These are phyloP conservation scores for Mycena alexandri DNA, from an alignment of 768 basidiomycete genomes.

Conservation along the genomic window DNA sequence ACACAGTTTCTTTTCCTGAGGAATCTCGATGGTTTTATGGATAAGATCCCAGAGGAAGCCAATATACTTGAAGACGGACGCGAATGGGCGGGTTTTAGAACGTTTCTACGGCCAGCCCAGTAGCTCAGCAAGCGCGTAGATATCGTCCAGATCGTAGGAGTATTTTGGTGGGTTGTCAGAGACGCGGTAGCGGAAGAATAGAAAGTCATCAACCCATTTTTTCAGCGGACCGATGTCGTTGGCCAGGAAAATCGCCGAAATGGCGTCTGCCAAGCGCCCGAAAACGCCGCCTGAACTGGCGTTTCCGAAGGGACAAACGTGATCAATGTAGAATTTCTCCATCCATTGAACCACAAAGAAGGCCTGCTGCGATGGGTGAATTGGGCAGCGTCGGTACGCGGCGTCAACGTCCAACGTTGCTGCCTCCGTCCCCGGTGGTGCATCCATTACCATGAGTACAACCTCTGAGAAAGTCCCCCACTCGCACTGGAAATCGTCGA, in stretches of 20 bases:
- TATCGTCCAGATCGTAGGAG: conserved; percentile 39
- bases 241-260: conserved; percentile 32
- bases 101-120: conserved; percentile 54
- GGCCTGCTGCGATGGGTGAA: conserved; percentile 43
- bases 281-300: conserved; percentile 46
- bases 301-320: conserved; percentile 44
- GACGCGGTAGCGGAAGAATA: conserved; percentile 44
- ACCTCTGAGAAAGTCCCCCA: conserved; percentile 50
- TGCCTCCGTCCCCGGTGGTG: conserved; percentile 50
- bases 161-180: conserved; percentile 27
- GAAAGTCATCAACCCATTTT: conserved; percentile 55
- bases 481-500: conserved; percentile 41
- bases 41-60: conserved; percentile 53
- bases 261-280: conserved; percentile 47
- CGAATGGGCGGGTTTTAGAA: conserved; percentile 45
- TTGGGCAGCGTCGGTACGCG: conserved; percentile 51
- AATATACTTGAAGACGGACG: conserved; percentile 48
- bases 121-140: conserved; percentile 38
- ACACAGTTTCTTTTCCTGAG: conserved; percentile 13
- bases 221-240: conserved; percentile 38
- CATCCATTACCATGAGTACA: conserved; percentile 41
- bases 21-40: conserved; percentile 47
- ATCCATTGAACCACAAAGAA: conserved; percentile 43
- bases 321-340: conserved; percentile 45
- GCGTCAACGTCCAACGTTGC: conserved; percentile 54